These are phyloP conservation scores for Raffaelea ambrosiae DNA, from an alignment of 2,329 filamentous ascomycete genomes.

Conservation along the genomic window DNA sequence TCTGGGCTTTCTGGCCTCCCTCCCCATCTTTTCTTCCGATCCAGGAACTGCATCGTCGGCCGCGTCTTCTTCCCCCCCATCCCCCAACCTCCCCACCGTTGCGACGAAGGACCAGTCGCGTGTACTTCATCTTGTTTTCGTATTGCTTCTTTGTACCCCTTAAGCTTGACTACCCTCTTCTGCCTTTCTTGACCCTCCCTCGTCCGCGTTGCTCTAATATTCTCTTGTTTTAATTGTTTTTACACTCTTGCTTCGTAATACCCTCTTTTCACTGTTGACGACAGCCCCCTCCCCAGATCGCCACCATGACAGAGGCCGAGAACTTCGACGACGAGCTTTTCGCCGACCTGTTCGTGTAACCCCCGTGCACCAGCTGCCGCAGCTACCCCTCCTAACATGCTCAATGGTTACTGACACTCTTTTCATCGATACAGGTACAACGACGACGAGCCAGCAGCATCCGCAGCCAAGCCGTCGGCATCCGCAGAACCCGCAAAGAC, in stretches of 20 bases:
- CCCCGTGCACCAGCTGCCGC: not conserved
- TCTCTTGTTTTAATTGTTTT: not conserved
- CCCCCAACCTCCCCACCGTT: no score
- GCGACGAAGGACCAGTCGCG: no score
- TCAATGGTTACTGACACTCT: conserved; percentile 8
- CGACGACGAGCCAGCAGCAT: conserved; percentile 45
- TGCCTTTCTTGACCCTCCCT: no score
- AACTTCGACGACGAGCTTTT: conserved; percentile 85
- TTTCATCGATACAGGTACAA: conserved; percentile 42
- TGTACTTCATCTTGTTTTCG: no score
- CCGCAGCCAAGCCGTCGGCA: conserved; percentile 11
- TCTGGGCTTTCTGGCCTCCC: no score
- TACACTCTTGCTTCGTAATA: not conserved
- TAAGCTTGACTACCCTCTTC: no score
- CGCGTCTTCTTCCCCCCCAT: no score
- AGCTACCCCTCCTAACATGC: not conserved
- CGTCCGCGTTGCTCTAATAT: not conserved
- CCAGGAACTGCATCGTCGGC: no score
- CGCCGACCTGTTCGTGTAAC: conserved; percentile 68
- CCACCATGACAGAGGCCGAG: conserved; percentile 61
- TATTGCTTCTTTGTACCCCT: no score
- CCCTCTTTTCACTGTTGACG: not conserved
- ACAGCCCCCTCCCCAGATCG: not conserved
- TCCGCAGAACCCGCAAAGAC: not conserved
- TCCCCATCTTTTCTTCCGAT: no score